Evolutionary conservation across 2,329 filamentous ascomycete genomes (phyloP).

Genomic region (Ceratocystis papillata): DNA sequence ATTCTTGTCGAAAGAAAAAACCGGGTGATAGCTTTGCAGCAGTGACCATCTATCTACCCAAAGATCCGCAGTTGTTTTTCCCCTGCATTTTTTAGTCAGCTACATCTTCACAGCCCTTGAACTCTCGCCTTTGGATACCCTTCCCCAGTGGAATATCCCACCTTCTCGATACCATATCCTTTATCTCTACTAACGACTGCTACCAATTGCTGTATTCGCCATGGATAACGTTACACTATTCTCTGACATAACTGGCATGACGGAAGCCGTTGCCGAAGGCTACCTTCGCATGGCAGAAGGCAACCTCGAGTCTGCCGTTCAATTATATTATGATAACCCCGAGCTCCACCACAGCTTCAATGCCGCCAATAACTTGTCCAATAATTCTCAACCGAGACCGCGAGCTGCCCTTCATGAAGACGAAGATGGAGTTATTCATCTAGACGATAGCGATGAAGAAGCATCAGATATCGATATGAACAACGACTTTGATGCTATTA

Average conservation of each 20-base stretch:
- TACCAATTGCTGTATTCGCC: constrained; percentile 28
- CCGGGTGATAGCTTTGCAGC: neutral
- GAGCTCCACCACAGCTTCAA: constrained; percentile 49
- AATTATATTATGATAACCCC: constrained; percentile 81
- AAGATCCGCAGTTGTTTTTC: neutral
- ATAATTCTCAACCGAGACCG: constrained; percentile 28
- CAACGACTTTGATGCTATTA: constrained; percentile 30
- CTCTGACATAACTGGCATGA: constrained; percentile 66
- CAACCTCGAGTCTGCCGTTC: constrained; percentile 74
- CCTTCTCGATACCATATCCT: neutral
- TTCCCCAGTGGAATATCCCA: neutral
- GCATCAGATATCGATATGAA: neutral
- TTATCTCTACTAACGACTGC: neutral
- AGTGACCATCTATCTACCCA: neutral
- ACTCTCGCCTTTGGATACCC: neutral
- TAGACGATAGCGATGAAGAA: constrained; percentile 43
- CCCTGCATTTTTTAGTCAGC: neutral
- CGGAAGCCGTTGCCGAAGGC: constrained; percentile 61
- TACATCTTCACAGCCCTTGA: neutral
- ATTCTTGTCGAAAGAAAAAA: neutral
- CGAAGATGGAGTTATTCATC: constrained; percentile 45
- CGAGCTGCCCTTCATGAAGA: constrained; percentile 31
- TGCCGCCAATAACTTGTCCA: constrained; percentile 31
- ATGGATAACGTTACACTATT: constrained; percentile 69
- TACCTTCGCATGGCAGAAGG: constrained; percentile 79